Conservation (phyloP, 2,329 filamentous ascomycete species). For the Fusarium abutilonis region DNA sequence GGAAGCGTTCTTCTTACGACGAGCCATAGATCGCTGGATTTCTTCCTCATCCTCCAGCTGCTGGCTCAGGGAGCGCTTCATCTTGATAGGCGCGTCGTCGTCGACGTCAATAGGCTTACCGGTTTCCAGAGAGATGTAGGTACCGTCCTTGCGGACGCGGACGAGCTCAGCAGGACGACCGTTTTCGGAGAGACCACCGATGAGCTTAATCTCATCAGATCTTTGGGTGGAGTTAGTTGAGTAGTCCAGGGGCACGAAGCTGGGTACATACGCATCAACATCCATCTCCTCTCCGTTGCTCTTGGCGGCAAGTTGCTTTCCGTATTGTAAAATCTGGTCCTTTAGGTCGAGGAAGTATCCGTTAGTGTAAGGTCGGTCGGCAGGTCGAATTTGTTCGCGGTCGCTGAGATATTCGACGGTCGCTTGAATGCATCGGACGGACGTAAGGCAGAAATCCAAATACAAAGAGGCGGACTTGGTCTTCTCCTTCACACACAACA, state of each 20-base stretch:
- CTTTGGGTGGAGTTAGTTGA: constrained; percentile 48
- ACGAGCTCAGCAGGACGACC: constrained; percentile 87
- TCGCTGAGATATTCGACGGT: constrained; percentile 88
- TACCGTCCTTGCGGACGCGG: constrained; percentile 81
- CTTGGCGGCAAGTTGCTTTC: constrained; percentile 80
- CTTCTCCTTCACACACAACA: constrained; percentile 79
- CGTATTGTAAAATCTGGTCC: constrained; percentile 92
- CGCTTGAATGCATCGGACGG: constrained; percentile 88
- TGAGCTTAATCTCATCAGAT: constrained; percentile 77
- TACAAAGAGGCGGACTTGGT: constrained; percentile 76
- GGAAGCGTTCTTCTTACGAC: constrained; percentile 90
- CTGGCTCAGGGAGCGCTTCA: constrained; percentile 75
- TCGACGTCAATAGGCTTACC: constrained; percentile 70
- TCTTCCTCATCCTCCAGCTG: constrained; percentile 81
- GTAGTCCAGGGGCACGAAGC: constrained; percentile 45
- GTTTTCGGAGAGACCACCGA: constrained; percentile 83
- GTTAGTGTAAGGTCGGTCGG: constrained; percentile 91
- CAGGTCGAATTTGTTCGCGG: constrained; percentile 83
- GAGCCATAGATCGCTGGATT: constrained; percentile 91
- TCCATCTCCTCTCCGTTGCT: constrained; percentile 69
- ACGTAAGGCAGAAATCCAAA: constrained; percentile 88
- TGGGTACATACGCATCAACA: constrained; percentile 64
- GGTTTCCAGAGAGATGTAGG: constrained; percentile 80
- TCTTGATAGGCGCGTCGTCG: constrained; percentile 61
- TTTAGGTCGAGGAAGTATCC: constrained; percentile 97